Conservation (phyloP, 2,329 filamentous ascomycete species). For the Sporothrix dimorphospora region DNA sequence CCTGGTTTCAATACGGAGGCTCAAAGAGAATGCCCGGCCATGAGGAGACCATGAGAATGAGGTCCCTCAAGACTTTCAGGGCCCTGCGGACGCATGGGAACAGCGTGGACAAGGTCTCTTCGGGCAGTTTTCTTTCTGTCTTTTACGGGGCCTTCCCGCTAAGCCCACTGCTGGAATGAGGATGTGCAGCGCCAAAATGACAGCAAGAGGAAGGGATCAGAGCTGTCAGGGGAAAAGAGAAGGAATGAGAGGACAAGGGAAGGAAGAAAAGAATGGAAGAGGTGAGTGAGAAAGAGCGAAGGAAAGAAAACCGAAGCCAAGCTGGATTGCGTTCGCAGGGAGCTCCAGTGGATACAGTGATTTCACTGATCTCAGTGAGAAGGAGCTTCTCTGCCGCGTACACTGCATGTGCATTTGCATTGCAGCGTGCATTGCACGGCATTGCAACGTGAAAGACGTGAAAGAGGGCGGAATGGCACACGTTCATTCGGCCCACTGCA, state of each 20-base stretch:
- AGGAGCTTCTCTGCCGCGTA: neutral
- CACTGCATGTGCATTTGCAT: constrained; percentile 13
- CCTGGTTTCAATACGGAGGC: constrained; percentile 3
- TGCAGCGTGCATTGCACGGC: constrained; percentile 7
- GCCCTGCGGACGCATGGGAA: neutral
- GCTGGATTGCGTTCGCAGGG: neutral
- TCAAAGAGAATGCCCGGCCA: neutral
- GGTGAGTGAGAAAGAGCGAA: neutral
- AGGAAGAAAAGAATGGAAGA: neutral
- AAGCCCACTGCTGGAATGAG: constrained; percentile 25
- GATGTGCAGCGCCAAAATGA: constrained; percentile 26
- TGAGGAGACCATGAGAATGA: neutral
- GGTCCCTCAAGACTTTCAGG: neutral
- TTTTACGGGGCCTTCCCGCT: neutral
- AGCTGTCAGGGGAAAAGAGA: neutral
- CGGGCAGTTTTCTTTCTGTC: neutral
- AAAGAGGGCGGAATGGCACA: neutral
- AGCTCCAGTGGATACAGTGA: neutral
- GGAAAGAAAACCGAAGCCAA: neutral
- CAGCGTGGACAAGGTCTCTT: constrained; percentile 5
- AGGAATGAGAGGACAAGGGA: neutral
- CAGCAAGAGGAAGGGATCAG: constrained; percentile 1
- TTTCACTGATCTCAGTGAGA: neutral
- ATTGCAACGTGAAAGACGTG: neutral
- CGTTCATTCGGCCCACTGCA: neutral